Evolutionary conservation across 495 filamentous ascomycete genomes (phyloP), one percentile per base, ranked within the genome.

Genomic region (Pyrenula aspistea): DNA sequence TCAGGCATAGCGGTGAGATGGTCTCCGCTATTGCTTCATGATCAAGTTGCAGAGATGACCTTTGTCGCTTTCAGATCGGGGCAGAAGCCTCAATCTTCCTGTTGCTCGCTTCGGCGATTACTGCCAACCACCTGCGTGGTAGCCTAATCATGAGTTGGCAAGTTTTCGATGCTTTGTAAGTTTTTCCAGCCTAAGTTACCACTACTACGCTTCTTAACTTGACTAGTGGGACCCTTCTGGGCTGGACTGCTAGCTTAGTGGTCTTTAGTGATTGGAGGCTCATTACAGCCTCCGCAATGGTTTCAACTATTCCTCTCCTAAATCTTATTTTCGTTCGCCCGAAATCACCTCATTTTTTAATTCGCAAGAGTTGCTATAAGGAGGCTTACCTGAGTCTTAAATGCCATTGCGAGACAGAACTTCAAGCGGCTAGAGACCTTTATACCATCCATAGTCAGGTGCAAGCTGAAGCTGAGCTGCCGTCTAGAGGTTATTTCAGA

Each of bases 351-450:
- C 72, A 83, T 22, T 78, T 71, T 67, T 65, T 73, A 25, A 77
- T 79, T 54, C 79, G 86, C 66, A 86, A 85, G 60, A 68, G 74
- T 50, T 68, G 71, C 15, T 87, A 86, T 62, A 55, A 58, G 1
- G 65, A 82, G n/a, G 86, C 87, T 0, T 88, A 76, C 67, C 62
- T 66, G 2, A 83, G 83, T 0, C 73, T 88, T 54, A 56, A 67
- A 2, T 62, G 70, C 10, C 81, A 89, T 2, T 81, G 85, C 2
- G 76, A 79, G 62, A 76, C 79, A 49, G 74, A 76, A 1, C 67
- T 89, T 54, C 84, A 88, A 59, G 86, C 83, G 1, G 86, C 85
- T 1, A 71, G 83, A 2, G 87, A 91, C 63, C 74, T 89, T 10
- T 89, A 85, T 69, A 85, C 85, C 63, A 86, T 87, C 59, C 78